Percentiles rank a stretch among this genome's conserved stretches.
These are phyloP conservation scores for Annulohypoxylon stygium DNA, from an alignment of 495 filamentous ascomycete genomes.

Conservation along the genomic window DNA sequence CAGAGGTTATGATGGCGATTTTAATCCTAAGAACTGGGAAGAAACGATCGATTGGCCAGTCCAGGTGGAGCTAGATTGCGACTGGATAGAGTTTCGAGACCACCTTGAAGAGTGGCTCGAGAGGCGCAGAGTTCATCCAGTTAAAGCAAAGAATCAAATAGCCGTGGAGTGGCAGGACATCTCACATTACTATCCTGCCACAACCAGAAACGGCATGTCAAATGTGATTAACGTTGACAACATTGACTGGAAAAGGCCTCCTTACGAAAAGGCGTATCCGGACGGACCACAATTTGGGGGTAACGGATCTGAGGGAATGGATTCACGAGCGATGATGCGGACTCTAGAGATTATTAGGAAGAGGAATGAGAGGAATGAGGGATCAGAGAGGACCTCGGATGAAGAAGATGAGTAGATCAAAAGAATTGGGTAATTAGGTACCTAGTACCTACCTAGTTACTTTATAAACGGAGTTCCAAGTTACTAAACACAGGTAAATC, in stretches of 20 bases:
- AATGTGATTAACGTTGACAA: neutral
- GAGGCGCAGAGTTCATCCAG: neutral
- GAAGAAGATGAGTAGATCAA: neutral
- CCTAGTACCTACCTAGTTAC: no score
- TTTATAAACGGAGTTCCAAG: neutral
- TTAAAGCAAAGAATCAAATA: neutral
- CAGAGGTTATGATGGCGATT: neutral
- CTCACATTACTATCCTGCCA: neutral
- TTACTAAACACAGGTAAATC: neutral
- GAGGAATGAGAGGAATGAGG: no score
- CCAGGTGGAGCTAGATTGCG: neutral
- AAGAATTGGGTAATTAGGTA: neutral
- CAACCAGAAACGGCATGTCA: no score
- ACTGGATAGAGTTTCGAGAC: neutral
- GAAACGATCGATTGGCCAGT: neutral
- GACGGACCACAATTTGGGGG: neutral
- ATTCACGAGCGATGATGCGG: no score
- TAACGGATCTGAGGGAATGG: no score
- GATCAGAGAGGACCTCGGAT: no score
- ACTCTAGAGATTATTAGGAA: no score
- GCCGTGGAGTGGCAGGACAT: neutral
- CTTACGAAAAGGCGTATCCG: neutral
- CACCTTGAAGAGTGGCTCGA: neutral
- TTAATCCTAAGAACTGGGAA: neutral
- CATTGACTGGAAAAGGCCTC: neutral